Percentiles rank a stretch among this genome's conserved stretches.
Evolutionary conservation across 2,329 filamentous ascomycete species (phyloP).

Genomic region (Cladorrhinum sp.): DNA sequence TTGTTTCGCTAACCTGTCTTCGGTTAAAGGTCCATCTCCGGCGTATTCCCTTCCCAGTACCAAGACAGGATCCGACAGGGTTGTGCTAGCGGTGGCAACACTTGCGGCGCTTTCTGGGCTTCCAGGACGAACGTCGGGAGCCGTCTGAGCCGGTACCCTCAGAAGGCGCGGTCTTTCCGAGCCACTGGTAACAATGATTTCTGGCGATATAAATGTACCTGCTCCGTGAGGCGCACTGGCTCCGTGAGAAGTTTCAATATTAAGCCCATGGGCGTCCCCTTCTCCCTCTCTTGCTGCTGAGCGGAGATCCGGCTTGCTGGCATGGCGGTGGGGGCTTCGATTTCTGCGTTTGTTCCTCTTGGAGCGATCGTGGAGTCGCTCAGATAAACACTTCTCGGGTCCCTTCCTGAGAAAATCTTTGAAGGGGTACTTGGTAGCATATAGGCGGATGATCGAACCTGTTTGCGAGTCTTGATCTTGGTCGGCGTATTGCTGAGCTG

Average conservation of each 20-base stretch:
- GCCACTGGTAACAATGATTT: constrained; percentile 38
- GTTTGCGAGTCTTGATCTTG: constrained; percentile 30
- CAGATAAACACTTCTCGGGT: constrained; percentile 51
- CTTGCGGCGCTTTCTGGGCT: constrained; percentile 29
- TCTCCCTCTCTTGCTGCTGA: not conserved
- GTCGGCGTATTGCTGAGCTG: constrained; percentile 37
- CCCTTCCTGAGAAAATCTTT: constrained; percentile 55
- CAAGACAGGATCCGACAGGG: constrained; percentile 33
- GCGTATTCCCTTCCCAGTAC: constrained; percentile 5
- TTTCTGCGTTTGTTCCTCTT: constrained; percentile 1
- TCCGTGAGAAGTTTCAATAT: not conserved
- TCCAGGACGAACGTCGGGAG: constrained; percentile 30
- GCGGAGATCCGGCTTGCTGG: not conserved
- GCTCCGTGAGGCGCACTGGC: constrained; percentile 14
- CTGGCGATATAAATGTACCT: constrained; percentile 29
- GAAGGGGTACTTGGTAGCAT: constrained; percentile 50
- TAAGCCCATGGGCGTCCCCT: not conserved
- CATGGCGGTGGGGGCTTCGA: not conserved
- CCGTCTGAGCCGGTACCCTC: constrained; percentile 33
- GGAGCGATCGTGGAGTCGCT: constrained; percentile 41
- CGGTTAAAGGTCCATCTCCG: constrained; percentile 14
- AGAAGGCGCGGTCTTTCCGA: constrained; percentile 32
- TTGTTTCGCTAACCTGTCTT: constrained; percentile 18
- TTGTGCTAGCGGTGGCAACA: constrained; percentile 26
- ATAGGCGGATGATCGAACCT: constrained; percentile 44